A percentile compares a stretch with the other conserved stretches of the same genome.
phyloP scores from a whole-genome alignment of 257 asterid genomes.

The Ilex aquifolium region DNA sequence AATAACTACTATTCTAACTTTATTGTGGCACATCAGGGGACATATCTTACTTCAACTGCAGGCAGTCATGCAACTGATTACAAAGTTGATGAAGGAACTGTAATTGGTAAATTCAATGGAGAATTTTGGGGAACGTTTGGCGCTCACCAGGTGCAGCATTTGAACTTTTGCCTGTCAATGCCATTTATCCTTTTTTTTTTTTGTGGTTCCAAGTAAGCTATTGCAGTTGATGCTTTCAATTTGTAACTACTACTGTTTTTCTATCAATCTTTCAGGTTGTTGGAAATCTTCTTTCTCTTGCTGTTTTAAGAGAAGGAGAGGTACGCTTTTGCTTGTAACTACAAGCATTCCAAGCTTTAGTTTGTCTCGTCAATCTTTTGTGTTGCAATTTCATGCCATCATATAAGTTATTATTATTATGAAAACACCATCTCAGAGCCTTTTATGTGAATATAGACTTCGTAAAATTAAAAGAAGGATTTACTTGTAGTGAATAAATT shows the following conservation, averaged over 20 bases:
- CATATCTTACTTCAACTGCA: conserved; percentile 85
- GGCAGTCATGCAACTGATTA: conserved; percentile 56
- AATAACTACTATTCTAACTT: conserved; percentile 4
- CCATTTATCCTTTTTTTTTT: no score
- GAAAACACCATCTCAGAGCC: no score
- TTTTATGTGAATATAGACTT: no score
- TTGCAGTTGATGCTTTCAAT: not conserved
- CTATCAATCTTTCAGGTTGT: conserved; percentile 52
- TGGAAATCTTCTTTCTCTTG: conserved; percentile 84
- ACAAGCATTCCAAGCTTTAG: not conserved
- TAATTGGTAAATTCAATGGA: conserved; percentile 84
- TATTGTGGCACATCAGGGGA: conserved; percentile 49
- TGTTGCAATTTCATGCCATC: no score
- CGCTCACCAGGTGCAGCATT: conserved; percentile 67
- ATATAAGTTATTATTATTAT: no score
- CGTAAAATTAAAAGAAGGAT: no score
- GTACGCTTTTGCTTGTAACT: conserved; percentile 29
- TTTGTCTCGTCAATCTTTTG: not conserved
- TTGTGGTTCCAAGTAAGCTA: no score
- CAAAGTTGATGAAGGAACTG: conserved; percentile 60
- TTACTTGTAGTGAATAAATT: no score
- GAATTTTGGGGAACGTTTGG: conserved; percentile 86
- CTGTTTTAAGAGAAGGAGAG: conserved; percentile 62
- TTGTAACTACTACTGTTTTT: not conserved
- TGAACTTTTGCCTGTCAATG: not conserved